phyloP scores from a whole-genome alignment of 768 basidiomycete species.

The Russula olivacea region DNA sequence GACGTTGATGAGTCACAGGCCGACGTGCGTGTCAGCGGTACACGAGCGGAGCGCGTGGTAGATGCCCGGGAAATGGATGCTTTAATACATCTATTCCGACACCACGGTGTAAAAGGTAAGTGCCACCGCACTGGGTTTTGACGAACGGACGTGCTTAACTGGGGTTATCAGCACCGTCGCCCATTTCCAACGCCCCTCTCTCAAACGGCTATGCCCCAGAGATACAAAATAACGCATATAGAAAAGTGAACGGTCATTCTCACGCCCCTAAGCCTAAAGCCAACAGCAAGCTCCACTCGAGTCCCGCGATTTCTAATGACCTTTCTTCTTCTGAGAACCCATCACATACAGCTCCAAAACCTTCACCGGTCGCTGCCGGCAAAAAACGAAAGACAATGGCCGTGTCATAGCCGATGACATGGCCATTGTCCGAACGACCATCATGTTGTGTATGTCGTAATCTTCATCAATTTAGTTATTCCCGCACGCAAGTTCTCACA shows the following conservation, averaged over 20 bases:
- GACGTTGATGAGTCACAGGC: constrained; percentile 24
- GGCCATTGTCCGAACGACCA: not conserved
- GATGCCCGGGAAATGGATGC: constrained; percentile 50
- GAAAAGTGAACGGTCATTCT: constrained; percentile 13
- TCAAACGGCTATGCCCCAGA: constrained; percentile 5
- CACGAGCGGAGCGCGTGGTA: constrained; percentile 37
- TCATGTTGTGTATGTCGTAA: constrained; percentile 11
- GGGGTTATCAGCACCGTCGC: constrained; percentile 7
- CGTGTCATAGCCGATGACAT: constrained; percentile 18
- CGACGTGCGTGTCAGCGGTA: constrained; percentile 19
- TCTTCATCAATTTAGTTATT: constrained; percentile 26
- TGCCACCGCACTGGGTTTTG: not conserved
- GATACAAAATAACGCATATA: constrained; percentile 7
- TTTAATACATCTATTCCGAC: constrained; percentile 60
- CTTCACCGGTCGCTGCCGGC: constrained; percentile 35
- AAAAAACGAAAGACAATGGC: constrained; percentile 54
- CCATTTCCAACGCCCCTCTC: not conserved
- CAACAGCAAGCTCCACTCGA: constrained; percentile 8
- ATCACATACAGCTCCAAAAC: not conserved
- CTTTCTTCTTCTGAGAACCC: constrained; percentile 11
- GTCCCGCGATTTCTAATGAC: not conserved
- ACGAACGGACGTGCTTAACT: not conserved
- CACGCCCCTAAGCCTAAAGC: constrained; percentile 7
- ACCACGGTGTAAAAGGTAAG: constrained; percentile 41
- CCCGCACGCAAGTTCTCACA: constrained; percentile 15